A percentile compares a stretch with the other conserved stretches of the same genome.
Conservation (phyloP, 768 basidiomycete genomes). For the Cubamyces sp. region DNA sequence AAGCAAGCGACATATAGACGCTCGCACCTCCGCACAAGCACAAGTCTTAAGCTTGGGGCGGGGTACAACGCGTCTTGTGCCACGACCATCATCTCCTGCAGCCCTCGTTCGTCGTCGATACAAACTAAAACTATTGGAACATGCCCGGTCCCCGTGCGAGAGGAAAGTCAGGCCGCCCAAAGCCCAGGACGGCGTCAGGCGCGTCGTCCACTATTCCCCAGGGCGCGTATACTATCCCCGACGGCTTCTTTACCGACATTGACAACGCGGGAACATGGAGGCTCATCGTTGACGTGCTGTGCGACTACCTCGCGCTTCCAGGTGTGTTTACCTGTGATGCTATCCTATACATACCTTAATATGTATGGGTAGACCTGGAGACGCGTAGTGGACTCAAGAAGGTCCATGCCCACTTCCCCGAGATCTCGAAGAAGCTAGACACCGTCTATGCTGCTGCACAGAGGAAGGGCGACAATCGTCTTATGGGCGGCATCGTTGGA, state of each 20-base stretch:
- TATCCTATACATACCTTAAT: neutral
- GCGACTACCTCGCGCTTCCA: slow-evolving; percentile 55
- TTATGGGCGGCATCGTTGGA: slow-evolving; percentile 60
- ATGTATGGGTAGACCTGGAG: slow-evolving; percentile 48
- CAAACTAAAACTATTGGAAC: neutral
- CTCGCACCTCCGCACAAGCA: too few species aligned
- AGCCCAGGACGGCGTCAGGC: slow-evolving; percentile 6
- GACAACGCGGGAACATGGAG: slow-evolving; percentile 55
- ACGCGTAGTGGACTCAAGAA: slow-evolving; percentile 64
- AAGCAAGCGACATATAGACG: neutral
- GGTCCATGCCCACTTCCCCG: slow-evolving; percentile 60
- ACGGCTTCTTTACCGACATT: slow-evolving; percentile 45
- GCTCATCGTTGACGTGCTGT: slow-evolving; percentile 49
- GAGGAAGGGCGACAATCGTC: slow-evolving; percentile 47
- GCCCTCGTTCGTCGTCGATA: too few species aligned
- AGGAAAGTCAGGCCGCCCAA: slow-evolving; percentile 22
- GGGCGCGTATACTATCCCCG: slow-evolving; percentile 19
- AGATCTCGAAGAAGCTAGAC: slow-evolving; percentile 53
- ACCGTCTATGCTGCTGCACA: slow-evolving; percentile 44
- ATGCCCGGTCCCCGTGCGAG: slow-evolving; percentile 39
- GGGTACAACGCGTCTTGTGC: neutral
- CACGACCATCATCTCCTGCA: neutral
- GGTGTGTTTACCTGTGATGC: slow-evolving; percentile 38
- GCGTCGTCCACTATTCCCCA: slow-evolving; percentile 1
- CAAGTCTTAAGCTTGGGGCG: neutral